Base-by-base conservation (phyloP, 2,329 filamentous ascomycete genomes). In the Fusarium coicis region DNA sequence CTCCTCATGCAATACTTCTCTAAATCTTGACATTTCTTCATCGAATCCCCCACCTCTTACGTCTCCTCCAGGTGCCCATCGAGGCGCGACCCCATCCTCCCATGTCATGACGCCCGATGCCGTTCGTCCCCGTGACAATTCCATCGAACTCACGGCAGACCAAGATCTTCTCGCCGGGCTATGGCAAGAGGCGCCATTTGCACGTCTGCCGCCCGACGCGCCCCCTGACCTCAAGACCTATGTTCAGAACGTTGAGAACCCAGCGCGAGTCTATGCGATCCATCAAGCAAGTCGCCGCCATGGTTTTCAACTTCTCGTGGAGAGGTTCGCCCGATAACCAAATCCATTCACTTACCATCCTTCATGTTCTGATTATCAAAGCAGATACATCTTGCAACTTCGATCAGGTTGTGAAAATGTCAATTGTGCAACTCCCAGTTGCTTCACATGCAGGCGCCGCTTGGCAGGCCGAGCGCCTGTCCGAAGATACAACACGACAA, bases 341-440 rank as follows among this genome's bases (percentile, higher is more conserved):
- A 12, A 23, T 70, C n/a, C 4, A 26, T n/a, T 21, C 39, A 10
- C n/a, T 21, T 43, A 11, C 12, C 3, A 47, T 23, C 23, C 21
- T 3, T 39, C n/a, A 15, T 34, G 57, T 40, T 44, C 66, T 78
- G 55, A 74, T 72, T n/a, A 15, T 65, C 66, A 11, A 39, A 60
- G 32, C 72, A 96, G 93, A 77, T 97, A 93, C 79, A 90, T 95
- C 55, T 85, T 89, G 39, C 95, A 97, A 82, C 89, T 97, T n/a
- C 90, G 94, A 63, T 88, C 93, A 73, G 95, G 95, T 72, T 97
- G 95, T 80, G 90, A 89, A 70, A 89, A 88, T 72, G 84, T 87
- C 59, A 85, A 87, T 57, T 97, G 95, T 82, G 86, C 85, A 40
- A 96, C 91, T 3, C 83, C 93, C 19, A 96, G 93, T 19, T 97